Conservation (phyloP, 805 yeast genomes). For the Metschnikowia corniflorae region DNA sequence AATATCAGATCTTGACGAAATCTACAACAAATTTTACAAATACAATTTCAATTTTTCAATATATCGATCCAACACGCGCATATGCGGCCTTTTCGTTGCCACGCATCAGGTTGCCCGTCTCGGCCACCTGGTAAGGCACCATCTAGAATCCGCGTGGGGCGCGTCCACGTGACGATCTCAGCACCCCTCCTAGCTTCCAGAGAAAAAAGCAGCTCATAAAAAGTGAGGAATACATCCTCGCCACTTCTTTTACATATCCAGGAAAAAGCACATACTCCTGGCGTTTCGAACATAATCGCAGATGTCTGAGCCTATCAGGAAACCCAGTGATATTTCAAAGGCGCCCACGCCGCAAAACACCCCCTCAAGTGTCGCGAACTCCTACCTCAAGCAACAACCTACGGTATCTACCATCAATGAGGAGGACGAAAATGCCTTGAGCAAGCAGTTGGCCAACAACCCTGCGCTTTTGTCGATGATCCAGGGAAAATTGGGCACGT, state of each 20-base stretch:
- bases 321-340: slow-evolving; percentile 69
- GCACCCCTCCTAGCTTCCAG: slow-evolving; percentile 7
- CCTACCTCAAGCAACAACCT: slow-evolving; percentile 63
- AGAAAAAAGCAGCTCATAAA: slow-evolving; percentile 10
- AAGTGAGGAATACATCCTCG: too few species aligned
- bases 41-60: too few species aligned
- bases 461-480: slow-evolving; percentile 84
- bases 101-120: too few species aligned
- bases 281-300: too few species aligned
- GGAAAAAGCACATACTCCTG: too few species aligned
- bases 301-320: slow-evolving; percentile 89
- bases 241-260: too few species aligned
- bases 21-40: too few species aligned
- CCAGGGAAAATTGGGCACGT: slow-evolving; percentile 79
- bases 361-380: slow-evolving; percentile 80
- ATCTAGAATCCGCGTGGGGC: slow-evolving; percentile 2
- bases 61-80: too few species aligned
- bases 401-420: slow-evolving; percentile 66
- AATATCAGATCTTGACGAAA: too few species aligned
- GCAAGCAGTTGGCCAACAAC: slow-evolving; percentile 60
- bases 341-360: slow-evolving; percentile 99
- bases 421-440: slow-evolving; percentile 28
- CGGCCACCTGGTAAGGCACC: too few species aligned
- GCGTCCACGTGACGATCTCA: slow-evolving; percentile 13
- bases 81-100: too few species aligned